These are phyloP conservation scores for Daldinia eschscholtzii DNA, from an alignment of 2,329 filamentous ascomycete genomes.

Conservation along the genomic window DNA sequence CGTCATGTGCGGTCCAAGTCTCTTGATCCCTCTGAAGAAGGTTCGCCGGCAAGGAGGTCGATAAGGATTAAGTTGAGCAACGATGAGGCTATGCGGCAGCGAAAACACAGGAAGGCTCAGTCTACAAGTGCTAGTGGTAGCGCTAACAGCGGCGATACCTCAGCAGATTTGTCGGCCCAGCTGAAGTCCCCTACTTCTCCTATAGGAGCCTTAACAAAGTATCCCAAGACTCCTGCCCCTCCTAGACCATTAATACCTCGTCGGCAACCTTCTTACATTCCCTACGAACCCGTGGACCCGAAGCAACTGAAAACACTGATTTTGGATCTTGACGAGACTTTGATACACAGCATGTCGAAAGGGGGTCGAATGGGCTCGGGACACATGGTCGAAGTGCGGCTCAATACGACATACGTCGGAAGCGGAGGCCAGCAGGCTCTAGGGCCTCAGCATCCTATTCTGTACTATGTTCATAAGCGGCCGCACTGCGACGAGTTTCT, in stretches of 20 bases:
- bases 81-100: constrained; percentile 77
- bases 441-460: constrained; percentile 91
- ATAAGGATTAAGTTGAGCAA: constrained; percentile 92
- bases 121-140: constrained; percentile 61
- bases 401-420: constrained; percentile 78
- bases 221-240: constrained; percentile 89
- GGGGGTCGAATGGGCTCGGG: constrained; percentile 95
- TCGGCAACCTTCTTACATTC: constrained; percentile 88
- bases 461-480: constrained; percentile 99
- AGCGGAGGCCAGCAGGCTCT: constrained; percentile 74
- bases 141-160: constrained; percentile 54
- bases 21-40: constrained; percentile 70
- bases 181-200: constrained; percentile 95
- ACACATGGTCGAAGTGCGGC: constrained; percentile 98
- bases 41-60: constrained; percentile 77
- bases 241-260: constrained; percentile 90
- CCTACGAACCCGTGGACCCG: constrained; percentile 65
- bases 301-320: constrained; percentile 91
- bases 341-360: constrained; percentile 98
- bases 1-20: constrained; percentile 76
- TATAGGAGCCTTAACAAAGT: constrained; percentile 81
- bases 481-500: constrained; percentile 97
- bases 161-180: constrained; percentile 76
- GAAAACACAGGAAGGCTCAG: constrained; percentile 75
- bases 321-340: constrained; percentile 93